Evolutionary conservation across 805 yeast species (phyloP).

Genomic region (Wickerhamomyces hampshirensis): DNA sequence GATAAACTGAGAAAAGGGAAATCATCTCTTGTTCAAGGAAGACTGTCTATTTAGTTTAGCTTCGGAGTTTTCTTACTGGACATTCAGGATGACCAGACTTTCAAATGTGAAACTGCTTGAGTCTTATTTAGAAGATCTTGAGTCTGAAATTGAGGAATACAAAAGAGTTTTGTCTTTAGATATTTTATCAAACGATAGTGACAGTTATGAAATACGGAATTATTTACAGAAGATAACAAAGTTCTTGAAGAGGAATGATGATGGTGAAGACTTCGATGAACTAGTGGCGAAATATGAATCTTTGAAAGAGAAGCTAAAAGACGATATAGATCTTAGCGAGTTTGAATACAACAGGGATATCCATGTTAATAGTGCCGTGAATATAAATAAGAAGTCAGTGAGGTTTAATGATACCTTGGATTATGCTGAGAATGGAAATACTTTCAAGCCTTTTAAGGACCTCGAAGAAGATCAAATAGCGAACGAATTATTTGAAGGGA

Average conservation of each 20-base stretch:
- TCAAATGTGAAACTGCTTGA: constrained; percentile 22
- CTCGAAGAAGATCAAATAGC: constrained; percentile 7
- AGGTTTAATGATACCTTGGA: constrained; percentile 24
- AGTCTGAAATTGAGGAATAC: constrained; percentile 20
- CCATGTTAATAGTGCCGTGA: constrained; percentile 2
- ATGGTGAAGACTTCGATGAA: constrained; percentile 25
- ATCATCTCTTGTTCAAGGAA: too few relatives aligned
- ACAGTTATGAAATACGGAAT: constrained; percentile 22
- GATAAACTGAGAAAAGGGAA: too few relatives aligned
- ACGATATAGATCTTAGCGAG: constrained; percentile 14
- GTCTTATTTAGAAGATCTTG: constrained; percentile 24
- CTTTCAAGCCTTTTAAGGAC: constrained; percentile 21
- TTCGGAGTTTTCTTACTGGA: too few relatives aligned
- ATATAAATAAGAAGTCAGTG: constrained; percentile 22
- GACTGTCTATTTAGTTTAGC: too few relatives aligned
- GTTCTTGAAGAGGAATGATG: constrained; percentile 24
- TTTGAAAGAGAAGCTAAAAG: constrained; percentile 9
- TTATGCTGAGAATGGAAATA: constrained; percentile 7
- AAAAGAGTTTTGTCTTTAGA: constrained; percentile 15
- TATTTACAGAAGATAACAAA: constrained; percentile 18
- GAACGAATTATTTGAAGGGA: constrained; percentile 19
- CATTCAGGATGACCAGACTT: constrained; percentile 14
- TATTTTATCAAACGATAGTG: constrained; percentile 14
- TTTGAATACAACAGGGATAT: constrained; percentile 15
- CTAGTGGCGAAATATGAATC: constrained; percentile 18